Base-by-base conservation (phyloP, 2,329 filamentous ascomycete species). In the Nigrospora oryzae region DNA sequence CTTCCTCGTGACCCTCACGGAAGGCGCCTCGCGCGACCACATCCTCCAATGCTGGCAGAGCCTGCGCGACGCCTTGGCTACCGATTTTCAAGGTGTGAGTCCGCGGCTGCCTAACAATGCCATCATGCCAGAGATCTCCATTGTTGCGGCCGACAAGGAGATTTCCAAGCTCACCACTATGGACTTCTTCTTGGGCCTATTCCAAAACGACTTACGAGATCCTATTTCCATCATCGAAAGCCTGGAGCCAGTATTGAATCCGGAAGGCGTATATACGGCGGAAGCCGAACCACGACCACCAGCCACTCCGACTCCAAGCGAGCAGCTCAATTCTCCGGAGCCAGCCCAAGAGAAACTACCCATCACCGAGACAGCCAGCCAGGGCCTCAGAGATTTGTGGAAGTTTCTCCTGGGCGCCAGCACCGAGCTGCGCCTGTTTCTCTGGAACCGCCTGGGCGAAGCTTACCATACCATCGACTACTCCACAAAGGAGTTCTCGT, bases 141-240 rank as follows among this genome's bases (percentile, higher is more conserved):
- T 81, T 2, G 75, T 77, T n/a, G 87, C 89, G 1, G 83, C 93
- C 8, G 90, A 97, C 50, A 83, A 89, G 44, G 91, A 98, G 60
- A 84, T 96, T 23, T 91, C 88, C 12, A 89, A 90, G 56, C 74
- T 97, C 32, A 95, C 88, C 13, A 97, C 91, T 0, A 93, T 95
- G 79, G 91, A 96, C 58, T 97, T 97, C 62, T 97, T 98, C 63
- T 74, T 89, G 42, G 87, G 83, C 34, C 78, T 98, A 1, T 97
- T 97, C 60, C 85, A 87, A 48, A 83, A 89, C 34, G 85, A 93
- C 46, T 78, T 83, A 47, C 81, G 84, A 39, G 84, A 96, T 53
- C 87, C 91, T 0, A 77, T 91, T 12, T 77, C 83, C 5, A 80
- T 96, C 16, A 96, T 98, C 47, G 89, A 96, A 57, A 93, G 83